Conservation (phyloP, 2,329 filamentous ascomycete species). For the Cladosporium colombiae region DNA sequence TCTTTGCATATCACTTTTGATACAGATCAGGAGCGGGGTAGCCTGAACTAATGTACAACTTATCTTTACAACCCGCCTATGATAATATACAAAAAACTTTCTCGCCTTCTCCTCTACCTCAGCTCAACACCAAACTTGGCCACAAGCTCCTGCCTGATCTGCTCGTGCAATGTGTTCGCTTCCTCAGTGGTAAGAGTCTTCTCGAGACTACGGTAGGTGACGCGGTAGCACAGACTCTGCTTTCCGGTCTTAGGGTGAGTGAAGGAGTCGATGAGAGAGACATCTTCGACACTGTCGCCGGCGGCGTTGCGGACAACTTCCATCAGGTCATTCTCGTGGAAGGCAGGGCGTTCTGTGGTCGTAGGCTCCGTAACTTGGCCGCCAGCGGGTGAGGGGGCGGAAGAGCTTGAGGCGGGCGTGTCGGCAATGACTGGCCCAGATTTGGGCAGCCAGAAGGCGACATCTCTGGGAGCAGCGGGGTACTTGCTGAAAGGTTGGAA, state of each 20-base stretch:
- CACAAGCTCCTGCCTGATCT: constrained; percentile 66
- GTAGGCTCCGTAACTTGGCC: constrained; percentile 29
- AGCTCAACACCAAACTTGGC: constrained; percentile 76
- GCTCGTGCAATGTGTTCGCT: constrained; percentile 72
- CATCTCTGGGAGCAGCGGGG: constrained; percentile 85
- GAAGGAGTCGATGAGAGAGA: constrained; percentile 81
- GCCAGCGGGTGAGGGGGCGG: constrained; percentile 38
- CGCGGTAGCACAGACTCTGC: constrained; percentile 85
- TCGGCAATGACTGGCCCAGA: constrained; percentile 32
- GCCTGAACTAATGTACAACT: not conserved
- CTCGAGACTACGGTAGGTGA: constrained; percentile 92
- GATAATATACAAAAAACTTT: not conserved
- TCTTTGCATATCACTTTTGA: not conserved
- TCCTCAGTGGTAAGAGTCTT: constrained; percentile 83
- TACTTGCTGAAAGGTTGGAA: constrained; percentile 91
- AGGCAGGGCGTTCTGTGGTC: constrained; percentile 44
- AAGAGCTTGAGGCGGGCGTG: constrained; percentile 34
- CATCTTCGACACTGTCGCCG: constrained; percentile 85
- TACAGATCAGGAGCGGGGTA: constrained; percentile 3
- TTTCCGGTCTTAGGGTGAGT: constrained; percentile 80
- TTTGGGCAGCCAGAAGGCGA: constrained; percentile 80
- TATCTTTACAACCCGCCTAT: not conserved
- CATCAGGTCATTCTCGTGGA: constrained; percentile 98
- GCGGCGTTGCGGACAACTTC: constrained; percentile 83
- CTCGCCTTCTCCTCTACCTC: not conserved